Evolutionary conservation across 306 rosid species (phyloP).

Genomic region (Trifolium fragiferum): DNA sequence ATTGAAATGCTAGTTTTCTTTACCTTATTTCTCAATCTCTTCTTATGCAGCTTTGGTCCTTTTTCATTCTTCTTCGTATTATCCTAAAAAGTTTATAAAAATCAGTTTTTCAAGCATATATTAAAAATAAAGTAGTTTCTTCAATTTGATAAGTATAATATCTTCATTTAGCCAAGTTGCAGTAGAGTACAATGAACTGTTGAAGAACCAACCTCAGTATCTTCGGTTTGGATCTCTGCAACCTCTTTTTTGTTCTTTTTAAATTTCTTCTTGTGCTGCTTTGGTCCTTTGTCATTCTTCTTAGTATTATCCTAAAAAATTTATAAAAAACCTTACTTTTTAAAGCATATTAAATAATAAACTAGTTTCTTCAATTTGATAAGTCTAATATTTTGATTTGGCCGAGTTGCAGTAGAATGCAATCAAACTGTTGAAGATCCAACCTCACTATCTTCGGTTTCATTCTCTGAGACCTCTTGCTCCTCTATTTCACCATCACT

Average conservation of each 20-base stretch:
- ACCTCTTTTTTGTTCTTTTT: slow-evolving; percentile 39
- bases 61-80: slow-evolving; percentile 43
- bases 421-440: slow-evolving; percentile 39
- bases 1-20: slow-evolving; percentile 22
- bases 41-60: slow-evolving; percentile 47
- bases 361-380: slow-evolving; percentile 13
- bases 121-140: slow-evolving; percentile 16
- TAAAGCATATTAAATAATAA: slow-evolving; percentile 9
- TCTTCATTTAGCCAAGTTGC: neutral
- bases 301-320: slow-evolving; percentile 51
- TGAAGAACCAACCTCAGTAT: slow-evolving; percentile 60
- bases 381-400: neutral
- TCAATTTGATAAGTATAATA: neutral
- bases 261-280: slow-evolving; percentile 48
- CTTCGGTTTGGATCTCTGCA: slow-evolving; percentile 51
- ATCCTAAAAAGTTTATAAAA: slow-evolving; percentile 45
- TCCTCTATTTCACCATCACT: slow-evolving; percentile 79
- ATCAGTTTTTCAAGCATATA: slow-evolving; percentile 5
- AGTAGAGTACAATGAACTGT: neutral
- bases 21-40: slow-evolving; percentile 60
- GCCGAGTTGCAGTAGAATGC: neutral
- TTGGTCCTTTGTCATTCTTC: slow-evolving; percentile 44
- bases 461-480: slow-evolving; percentile 58
- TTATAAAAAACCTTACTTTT: neutral
- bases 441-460: slow-evolving; percentile 59